Percentiles rank a stretch among this genome's conserved stretches.
Conservation (phyloP, 768 basidiomycete species). For the Russula lepida region DNA sequence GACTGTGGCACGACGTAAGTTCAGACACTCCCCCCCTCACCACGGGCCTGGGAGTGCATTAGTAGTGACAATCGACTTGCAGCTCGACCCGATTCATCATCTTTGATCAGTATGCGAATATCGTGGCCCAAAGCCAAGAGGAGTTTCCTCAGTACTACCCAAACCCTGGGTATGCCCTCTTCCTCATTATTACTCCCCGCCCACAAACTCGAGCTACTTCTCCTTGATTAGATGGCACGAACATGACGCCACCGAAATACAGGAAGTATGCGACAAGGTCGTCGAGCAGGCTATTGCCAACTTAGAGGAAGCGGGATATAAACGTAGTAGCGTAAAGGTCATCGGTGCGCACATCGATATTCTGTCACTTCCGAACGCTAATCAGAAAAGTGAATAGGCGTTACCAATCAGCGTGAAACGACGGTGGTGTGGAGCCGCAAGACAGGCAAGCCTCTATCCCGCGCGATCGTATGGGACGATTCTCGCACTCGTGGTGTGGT, state of each 20-base stretch:
- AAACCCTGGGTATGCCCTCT: no score
- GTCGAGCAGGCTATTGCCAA: conserved; percentile 62
- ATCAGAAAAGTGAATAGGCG: conserved; percentile 42
- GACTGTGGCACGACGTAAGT: conserved; percentile 94
- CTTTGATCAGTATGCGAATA: conserved; percentile 80
- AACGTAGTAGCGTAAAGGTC: conserved; percentile 75
- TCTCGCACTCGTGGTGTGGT: conserved; percentile 84
- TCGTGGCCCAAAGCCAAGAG: conserved; percentile 80
- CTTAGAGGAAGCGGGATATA: conserved; percentile 70
- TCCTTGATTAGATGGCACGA: conserved; percentile 73
- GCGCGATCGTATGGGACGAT: conserved; percentile 94
- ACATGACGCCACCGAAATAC: conserved; percentile 81
- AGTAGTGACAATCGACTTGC: background rate
- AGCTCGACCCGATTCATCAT: no score
- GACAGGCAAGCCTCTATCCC: conserved; percentile 83
- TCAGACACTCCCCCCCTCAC: background rate
- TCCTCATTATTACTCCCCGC: no score
- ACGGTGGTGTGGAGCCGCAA: conserved; percentile 86
- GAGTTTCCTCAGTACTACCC: conserved; percentile 95
- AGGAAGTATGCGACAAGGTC: conserved; percentile 63
- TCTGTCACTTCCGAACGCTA: background rate
- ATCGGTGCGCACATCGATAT: conserved; percentile 56
- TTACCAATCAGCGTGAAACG: conserved; percentile 98
- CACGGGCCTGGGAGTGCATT: background rate
- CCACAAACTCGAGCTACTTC: no score